Evolutionary conservation across 2,329 filamentous ascomycete genomes (phyloP).

Genomic region (Cladosporium velox): DNA sequence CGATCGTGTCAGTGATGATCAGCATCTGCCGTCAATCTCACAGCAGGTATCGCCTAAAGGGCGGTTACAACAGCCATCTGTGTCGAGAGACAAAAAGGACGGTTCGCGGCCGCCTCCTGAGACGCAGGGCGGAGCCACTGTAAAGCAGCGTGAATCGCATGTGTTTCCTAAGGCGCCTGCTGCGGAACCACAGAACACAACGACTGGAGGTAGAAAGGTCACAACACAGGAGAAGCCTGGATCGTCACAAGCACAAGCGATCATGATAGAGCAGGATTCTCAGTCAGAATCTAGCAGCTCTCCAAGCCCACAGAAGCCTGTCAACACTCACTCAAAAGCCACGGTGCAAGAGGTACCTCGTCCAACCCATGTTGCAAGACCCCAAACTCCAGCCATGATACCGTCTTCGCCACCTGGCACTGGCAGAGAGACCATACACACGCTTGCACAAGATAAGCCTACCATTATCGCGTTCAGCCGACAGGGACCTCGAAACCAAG

Average conservation of each 20-base stretch:
- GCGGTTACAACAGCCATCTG: not conserved
- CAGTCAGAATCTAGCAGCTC: not conserved
- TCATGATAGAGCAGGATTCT: slow-evolving; percentile 4
- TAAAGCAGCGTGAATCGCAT: not conserved
- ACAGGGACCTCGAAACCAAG: slow-evolving; percentile 38
- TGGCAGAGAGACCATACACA: not conserved
- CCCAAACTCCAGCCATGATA: not conserved
- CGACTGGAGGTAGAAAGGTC: not conserved
- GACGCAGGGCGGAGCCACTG: not conserved
- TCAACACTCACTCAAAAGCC: not conserved
- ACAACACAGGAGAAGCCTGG: not conserved
- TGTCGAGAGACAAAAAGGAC: not conserved
- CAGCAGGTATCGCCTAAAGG: not conserved
- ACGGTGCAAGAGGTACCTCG: not conserved
- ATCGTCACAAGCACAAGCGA: slow-evolving; percentile 8
- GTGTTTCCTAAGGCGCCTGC: not conserved
- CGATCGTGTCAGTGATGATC: not conserved
- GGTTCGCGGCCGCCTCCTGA: not conserved
- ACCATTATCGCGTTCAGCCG: slow-evolving; percentile 33
- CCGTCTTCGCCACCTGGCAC: slow-evolving; percentile 9
- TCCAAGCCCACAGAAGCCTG: not conserved
- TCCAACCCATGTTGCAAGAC: not conserved
- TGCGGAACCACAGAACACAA: not conserved
- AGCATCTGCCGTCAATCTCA: not conserved
- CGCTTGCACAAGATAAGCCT: slow-evolving; percentile 23